Conservation (phyloP, 2,329 filamentous ascomycete genomes). For the Aspergillus pseudonomiae region DNA sequence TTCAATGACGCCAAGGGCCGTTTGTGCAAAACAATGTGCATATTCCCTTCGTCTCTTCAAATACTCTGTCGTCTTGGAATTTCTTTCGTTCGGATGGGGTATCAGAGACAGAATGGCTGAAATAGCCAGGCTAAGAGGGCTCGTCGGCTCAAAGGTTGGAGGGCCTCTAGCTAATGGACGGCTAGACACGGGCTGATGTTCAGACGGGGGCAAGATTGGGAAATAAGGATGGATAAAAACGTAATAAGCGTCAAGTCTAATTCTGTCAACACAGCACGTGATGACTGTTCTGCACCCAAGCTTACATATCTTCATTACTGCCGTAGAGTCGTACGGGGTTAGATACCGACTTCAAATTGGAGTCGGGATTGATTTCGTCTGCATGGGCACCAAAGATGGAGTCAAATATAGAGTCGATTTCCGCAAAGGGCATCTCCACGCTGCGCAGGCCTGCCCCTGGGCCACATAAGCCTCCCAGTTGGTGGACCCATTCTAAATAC, state of each 20-base stretch:
- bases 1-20: constrained; percentile 29
- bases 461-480: constrained; percentile 36
- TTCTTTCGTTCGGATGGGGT: constrained; percentile 25
- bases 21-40: constrained; percentile 28
- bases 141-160: constrained; percentile 22
- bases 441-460: constrained; percentile 54
- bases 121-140: constrained; percentile 32
- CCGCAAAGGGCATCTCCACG: constrained; percentile 49
- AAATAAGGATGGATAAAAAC: constrained; percentile 35
- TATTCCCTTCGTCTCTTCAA: constrained; percentile 25
- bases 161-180: constrained; percentile 13
- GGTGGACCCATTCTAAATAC: constrained; percentile 22
- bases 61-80: constrained; percentile 22
- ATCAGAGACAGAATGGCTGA: constrained; percentile 33
- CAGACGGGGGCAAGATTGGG: constrained; percentile 32
- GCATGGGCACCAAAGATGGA: constrained; percentile 26
- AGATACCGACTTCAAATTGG: neutral
- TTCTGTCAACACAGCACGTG: constrained; percentile 1
- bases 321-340: constrained; percentile 47
- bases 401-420: constrained; percentile 55
- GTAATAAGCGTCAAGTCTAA: constrained; percentile 35
- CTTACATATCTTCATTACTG: constrained; percentile 47
- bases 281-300: constrained; percentile 1
- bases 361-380: neutral
- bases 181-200: constrained; percentile 18